Percentiles rank a stretch among this genome's conserved stretches.
Conservation (phyloP, 176 grass and related monocot genomes). For the Aegilops sharonensis region DNA sequence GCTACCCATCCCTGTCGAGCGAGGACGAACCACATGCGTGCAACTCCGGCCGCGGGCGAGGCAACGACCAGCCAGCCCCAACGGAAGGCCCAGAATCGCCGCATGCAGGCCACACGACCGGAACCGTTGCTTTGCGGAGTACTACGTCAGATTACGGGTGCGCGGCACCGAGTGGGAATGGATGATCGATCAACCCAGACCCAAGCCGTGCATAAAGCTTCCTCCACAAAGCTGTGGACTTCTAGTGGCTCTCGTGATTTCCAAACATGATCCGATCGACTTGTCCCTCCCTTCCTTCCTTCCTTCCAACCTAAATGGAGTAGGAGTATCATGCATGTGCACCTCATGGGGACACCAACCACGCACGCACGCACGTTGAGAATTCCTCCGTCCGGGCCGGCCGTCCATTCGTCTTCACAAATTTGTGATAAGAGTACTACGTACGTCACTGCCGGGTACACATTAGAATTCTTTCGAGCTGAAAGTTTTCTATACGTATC, state of each 20-base stretch:
- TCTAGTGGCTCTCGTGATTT: background rate
- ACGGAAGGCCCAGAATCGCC: too few relatives aligned
- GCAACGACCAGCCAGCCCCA: too few relatives aligned
- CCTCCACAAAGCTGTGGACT: background rate
- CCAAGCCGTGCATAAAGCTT: background rate
- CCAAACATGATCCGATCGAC: background rate
- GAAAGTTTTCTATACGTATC: background rate
- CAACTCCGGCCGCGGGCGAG: too few relatives aligned
- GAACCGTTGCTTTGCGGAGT: background rate
- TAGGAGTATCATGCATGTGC: conserved; percentile 10
- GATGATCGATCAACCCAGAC: background rate
- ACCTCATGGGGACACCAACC: background rate
- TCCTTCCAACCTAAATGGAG: background rate
- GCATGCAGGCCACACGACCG: background rate
- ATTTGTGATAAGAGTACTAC: too few relatives aligned
- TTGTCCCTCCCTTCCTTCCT: too few relatives aligned
- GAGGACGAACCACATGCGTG: too few relatives aligned
- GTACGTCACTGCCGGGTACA: too few relatives aligned
- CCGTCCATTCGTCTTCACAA: too few relatives aligned
- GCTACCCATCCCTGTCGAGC: too few relatives aligned
- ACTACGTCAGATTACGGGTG: too few relatives aligned
- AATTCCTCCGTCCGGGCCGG: too few relatives aligned
- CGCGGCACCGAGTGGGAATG: background rate
- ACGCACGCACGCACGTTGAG: background rate
- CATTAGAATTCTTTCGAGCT: too few relatives aligned